These are phyloP conservation scores for Gossypium trilobum DNA, from an alignment of 441 rosid species.

Conservation along the genomic window DNA sequence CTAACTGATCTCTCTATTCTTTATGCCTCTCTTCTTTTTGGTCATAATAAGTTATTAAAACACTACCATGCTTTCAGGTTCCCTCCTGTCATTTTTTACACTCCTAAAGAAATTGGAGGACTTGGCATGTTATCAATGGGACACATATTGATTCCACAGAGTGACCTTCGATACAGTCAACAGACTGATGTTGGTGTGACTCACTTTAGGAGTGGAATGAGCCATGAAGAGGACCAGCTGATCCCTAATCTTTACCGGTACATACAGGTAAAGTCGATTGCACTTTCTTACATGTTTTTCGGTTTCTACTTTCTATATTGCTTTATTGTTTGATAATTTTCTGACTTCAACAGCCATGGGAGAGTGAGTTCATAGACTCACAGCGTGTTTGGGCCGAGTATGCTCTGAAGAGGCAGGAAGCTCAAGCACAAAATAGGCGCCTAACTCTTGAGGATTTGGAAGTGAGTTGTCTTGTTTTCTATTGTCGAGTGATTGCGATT, in stretches of 20 bases:
- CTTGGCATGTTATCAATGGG: conserved; percentile 99
- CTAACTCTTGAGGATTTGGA: conserved; percentile 95
- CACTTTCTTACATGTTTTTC: background rate
- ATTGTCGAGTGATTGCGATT: background rate
- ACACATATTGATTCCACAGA: conserved; percentile 96
- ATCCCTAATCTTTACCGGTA: conserved; percentile 98
- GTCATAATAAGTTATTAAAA: background rate
- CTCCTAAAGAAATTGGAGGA: conserved; percentile 99
- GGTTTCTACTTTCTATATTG: background rate
- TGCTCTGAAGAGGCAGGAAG: conserved; percentile 98
- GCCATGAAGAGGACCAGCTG: conserved; percentile 96
- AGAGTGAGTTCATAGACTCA: conserved; percentile 96
- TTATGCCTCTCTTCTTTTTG: background rate
- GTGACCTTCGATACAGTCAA: conserved; percentile 95
- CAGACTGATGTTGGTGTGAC: conserved; percentile 99
- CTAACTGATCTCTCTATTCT: conserved; percentile 3
- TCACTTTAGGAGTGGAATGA: conserved; percentile 99
- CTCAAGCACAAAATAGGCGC: conserved; percentile 97
- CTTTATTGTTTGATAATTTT: conserved; percentile 13
- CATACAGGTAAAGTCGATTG: conserved; percentile 48
- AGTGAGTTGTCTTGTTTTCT: conserved; percentile 33
- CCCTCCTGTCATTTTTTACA: conserved; percentile 96
- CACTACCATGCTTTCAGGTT: conserved; percentile 39
- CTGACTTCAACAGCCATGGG: conserved; percentile 73
- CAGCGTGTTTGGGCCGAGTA: conserved; percentile 99